These are phyloP conservation scores for Monoraphidium neglectum DNA, from an alignment of 139 green algal species.

Conservation along the genomic window DNA sequence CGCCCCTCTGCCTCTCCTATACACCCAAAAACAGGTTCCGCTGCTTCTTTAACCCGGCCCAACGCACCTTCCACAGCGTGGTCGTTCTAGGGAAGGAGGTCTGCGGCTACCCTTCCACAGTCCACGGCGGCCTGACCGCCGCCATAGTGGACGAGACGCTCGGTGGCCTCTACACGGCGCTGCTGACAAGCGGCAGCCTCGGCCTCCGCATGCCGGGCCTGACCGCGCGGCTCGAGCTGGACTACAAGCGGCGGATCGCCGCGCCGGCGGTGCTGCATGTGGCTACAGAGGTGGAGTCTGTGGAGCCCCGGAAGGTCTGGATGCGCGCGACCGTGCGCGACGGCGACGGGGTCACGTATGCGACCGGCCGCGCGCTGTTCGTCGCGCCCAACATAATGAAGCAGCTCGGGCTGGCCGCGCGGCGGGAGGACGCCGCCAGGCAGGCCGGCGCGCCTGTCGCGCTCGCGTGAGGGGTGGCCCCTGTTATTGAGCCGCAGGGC, in stretches of 20 bases:
- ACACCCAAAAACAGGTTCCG: slow-evolving; percentile 7
- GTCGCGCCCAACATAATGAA: slow-evolving; percentile 60
- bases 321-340: slow-evolving; percentile 66
- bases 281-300: slow-evolving; percentile 64
- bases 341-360: slow-evolving; percentile 64
- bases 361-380: slow-evolving; percentile 77
- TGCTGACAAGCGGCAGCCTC: slow-evolving; percentile 46
- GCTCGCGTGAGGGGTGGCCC: too few species aligned
- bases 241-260: slow-evolving; percentile 69
- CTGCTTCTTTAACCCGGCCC: slow-evolving; percentile 37
- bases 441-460: too few species aligned
- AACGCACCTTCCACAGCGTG: slow-evolving; percentile 37
- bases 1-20: too few species aligned
- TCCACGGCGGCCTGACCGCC: slow-evolving; percentile 76
- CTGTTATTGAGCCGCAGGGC: too few species aligned
- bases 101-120: slow-evolving; percentile 60
- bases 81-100: slow-evolving; percentile 55
- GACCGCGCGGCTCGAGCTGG: slow-evolving; percentile 68
- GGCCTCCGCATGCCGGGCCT: slow-evolving; percentile 53
- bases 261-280: slow-evolving; percentile 62
- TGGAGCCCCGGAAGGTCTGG: slow-evolving; percentile 78
- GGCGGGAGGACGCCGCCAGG: slow-evolving; percentile 11
- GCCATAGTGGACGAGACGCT: slow-evolving; percentile 81
- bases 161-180: slow-evolving; percentile 54
- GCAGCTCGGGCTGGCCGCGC: slow-evolving; percentile 20